These are phyloP conservation scores for Thelonectria blattea DNA, from an alignment of 2,329 filamentous ascomycete genomes.

Conservation along the genomic window DNA sequence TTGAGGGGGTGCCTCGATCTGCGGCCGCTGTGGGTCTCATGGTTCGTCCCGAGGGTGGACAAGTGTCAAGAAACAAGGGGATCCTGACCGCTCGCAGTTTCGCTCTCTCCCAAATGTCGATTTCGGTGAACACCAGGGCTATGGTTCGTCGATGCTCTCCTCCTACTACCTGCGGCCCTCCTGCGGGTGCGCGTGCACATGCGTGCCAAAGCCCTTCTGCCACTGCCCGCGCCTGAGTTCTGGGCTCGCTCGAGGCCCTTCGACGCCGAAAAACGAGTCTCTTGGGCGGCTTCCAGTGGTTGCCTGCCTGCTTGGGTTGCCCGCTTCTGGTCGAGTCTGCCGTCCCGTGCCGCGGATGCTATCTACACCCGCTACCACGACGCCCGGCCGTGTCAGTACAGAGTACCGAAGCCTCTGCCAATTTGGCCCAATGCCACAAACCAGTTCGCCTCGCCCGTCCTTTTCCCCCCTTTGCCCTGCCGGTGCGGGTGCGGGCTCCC, in stretches of 20 bases:
- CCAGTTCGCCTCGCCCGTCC: background rate
- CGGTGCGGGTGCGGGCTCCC: background rate
- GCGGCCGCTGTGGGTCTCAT: conserved; percentile 49
- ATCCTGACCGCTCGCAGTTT: conserved; percentile 39
- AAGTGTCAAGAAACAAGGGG: conserved; percentile 45
- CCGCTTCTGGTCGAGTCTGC: background rate
- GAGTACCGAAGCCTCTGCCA: background rate
- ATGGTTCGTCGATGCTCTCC: conserved; percentile 39
- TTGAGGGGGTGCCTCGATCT: conserved; percentile 45
- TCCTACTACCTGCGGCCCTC: conserved; percentile 23
- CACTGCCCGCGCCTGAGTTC: conserved; percentile 1
- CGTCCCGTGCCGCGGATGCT: conserved; percentile 1
- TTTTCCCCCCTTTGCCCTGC: conserved; percentile 1
- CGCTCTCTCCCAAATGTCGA: conserved; percentile 33
- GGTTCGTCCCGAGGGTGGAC: conserved; percentile 47
- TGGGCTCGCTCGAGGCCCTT: conserved; percentile 2
- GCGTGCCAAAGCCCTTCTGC: background rate
- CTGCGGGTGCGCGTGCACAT: conserved; percentile 13
- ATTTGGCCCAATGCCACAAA: background rate
- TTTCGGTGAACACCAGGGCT: conserved; percentile 46
- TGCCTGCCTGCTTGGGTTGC: background rate
- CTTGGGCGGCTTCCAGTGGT: background rate
- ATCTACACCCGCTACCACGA: conserved; percentile 6
- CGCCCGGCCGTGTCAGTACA: conserved; percentile 16
- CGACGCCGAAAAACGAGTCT: background rate